Percentiles rank a stretch among this genome's conserved stretches.
These are phyloP conservation scores for Parathielavia appendiculata DNA, from an alignment of 495 filamentous ascomycete species.

Conservation along the genomic window DNA sequence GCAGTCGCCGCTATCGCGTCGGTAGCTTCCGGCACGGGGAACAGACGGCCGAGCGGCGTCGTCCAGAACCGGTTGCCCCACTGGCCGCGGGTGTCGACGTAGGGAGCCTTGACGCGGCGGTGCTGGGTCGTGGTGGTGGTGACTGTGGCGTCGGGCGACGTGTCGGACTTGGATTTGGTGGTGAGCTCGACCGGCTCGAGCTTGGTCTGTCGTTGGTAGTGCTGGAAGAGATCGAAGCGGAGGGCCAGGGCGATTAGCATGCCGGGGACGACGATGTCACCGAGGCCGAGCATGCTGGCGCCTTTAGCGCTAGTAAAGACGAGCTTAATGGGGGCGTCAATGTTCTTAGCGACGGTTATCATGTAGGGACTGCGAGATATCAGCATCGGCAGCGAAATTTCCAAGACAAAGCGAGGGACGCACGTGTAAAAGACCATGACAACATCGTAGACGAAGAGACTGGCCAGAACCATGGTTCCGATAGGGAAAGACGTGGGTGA, in stretches of 20 bases:
- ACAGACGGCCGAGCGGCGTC: conserved; percentile 27
- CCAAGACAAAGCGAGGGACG: conserved; percentile 26
- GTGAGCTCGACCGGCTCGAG: conserved; percentile 35
- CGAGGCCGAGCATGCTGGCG: conserved; percentile 83
- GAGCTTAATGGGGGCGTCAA: conserved; percentile 93
- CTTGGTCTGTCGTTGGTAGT: conserved; percentile 55
- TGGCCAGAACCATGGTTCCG: conserved; percentile 68
- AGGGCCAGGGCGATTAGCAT: conserved; percentile 85
- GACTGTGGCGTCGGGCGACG: conserved; percentile 15
- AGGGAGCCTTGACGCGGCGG: conserved; percentile 51
- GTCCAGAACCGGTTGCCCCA: conserved; percentile 91
- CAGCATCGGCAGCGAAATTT: background rate
- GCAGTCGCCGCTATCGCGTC: conserved; percentile 41
- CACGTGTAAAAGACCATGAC: conserved; percentile 95
- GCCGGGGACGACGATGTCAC: conserved; percentile 91
- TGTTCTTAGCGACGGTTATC: conserved; percentile 85
- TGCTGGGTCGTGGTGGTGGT: conserved; percentile 31
- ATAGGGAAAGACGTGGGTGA: conserved; percentile 87
- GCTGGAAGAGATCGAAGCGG: conserved; percentile 82
- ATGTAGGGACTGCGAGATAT: conserved; percentile 61
- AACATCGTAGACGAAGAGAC: conserved; percentile 91
- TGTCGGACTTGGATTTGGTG: conserved; percentile 13
- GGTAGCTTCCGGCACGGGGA: conserved; percentile 37
- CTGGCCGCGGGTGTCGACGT: conserved; percentile 53
- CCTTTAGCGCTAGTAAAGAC: conserved; percentile 68